Evolutionary conservation across 345 rosid species (phyloP).

Genomic region (Dimocarpus longan): DNA sequence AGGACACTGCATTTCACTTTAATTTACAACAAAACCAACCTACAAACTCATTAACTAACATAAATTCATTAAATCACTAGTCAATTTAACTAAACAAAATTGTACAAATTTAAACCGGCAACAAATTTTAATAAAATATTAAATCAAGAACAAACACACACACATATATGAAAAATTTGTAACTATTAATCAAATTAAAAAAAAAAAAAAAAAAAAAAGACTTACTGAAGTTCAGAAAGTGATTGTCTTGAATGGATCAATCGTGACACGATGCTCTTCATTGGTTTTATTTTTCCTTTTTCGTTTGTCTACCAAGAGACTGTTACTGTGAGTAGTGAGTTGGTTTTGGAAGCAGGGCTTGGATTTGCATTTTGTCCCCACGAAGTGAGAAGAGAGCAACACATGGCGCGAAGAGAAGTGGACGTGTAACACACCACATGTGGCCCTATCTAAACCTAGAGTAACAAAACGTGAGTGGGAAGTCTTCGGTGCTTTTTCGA

Average conservation of each 20-base stretch:
- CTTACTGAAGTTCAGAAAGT: slow-evolving; percentile 38
- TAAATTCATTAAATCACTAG: background rate
- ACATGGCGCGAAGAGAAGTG: slow-evolving; percentile 35
- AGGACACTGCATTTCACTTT: background rate
- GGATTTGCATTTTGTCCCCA: no score
- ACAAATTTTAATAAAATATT: background rate
- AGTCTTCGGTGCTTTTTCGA: background rate
- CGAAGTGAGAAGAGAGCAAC: background rate
- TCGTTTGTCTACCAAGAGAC: background rate
- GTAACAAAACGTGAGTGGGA: background rate
- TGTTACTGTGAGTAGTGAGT: background rate
- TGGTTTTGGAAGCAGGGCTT: background rate
- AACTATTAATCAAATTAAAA: background rate
- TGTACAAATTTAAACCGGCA: background rate
- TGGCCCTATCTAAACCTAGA: slow-evolving; percentile 35
- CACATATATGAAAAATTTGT: background rate
- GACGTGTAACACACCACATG: slow-evolving; percentile 32
- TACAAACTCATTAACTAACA: background rate
- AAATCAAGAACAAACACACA: background rate
- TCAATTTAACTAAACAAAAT: background rate
- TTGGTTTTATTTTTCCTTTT: slow-evolving; percentile 10
- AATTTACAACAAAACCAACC: background rate
- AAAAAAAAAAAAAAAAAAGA: background rate
- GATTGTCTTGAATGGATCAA: slow-evolving; percentile 44
- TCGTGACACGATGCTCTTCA: slow-evolving; percentile 46